A percentile compares a stretch with the other conserved stretches of the same genome.
phyloP scores from a whole-genome alignment of 192 early-diverging fungal genomes.

The Obelidium mucronatum region DNA sequence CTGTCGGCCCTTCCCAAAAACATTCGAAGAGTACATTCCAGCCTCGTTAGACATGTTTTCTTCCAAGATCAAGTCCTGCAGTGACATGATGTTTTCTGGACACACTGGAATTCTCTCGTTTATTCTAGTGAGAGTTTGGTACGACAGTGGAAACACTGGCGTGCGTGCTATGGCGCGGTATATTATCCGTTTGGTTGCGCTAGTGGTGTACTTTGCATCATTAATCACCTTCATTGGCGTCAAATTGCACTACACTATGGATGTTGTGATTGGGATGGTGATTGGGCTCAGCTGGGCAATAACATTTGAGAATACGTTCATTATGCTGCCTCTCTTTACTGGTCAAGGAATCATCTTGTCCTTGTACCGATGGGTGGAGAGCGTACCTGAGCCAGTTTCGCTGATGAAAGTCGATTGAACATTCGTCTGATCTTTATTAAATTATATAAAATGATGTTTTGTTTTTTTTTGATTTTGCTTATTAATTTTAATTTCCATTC shows the following conservation, averaged over 20 bases:
- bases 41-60: constrained; percentile 15
- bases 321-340: neutral
- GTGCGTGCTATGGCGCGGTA: neutral
- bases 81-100: constrained; percentile 24
- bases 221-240: constrained; percentile 5
- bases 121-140: constrained; percentile 10
- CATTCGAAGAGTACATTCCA: neutral
- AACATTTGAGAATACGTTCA: constrained; percentile 4
- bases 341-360: neutral
- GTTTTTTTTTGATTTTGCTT: too few relatives aligned
- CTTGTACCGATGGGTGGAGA: constrained; percentile 3
- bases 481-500: too few relatives aligned
- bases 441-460: too few relatives aligned
- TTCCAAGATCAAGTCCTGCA: constrained; percentile 4
- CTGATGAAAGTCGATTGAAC: neutral
- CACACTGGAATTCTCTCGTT: constrained; percentile 4
- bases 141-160: neutral
- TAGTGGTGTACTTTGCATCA: neutral
- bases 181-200: neutral
- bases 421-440: too few relatives aligned
- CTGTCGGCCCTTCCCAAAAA: constrained; percentile 6
- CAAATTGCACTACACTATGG: constrained; percentile 20
- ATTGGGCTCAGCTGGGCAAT: constrained; percentile 20
- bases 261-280: constrained; percentile 14
- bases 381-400: neutral